Evolutionary conservation across 208 protist genomes (phyloP).

Genomic region (Tritrichomonas foetus): DNA sequence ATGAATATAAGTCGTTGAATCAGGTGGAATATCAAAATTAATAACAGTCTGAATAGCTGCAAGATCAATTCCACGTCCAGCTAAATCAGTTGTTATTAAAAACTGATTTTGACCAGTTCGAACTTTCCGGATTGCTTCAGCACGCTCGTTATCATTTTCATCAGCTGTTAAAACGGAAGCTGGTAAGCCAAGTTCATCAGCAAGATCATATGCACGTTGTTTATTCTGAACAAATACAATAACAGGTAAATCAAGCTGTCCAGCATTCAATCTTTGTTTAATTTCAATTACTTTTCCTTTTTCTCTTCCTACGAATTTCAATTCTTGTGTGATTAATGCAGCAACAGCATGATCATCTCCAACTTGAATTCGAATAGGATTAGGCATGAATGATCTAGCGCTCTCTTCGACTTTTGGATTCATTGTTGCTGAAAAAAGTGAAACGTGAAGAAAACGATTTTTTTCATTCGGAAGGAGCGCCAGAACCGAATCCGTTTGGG

Average conservation of each 20-base stretch:
- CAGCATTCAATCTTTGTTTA: not conserved
- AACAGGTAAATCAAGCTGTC: not conserved
- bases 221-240: slow-evolving; percentile 5
- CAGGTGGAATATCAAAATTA: slow-evolving; percentile 64
- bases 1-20: slow-evolving; percentile 60
- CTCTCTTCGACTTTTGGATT: slow-evolving; percentile 18
- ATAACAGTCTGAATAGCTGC: slow-evolving; percentile 60
- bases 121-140: not conserved
- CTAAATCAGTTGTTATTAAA: slow-evolving; percentile 16
- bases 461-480: not conserved
- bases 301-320: slow-evolving; percentile 6
- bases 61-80: slow-evolving; percentile 61
- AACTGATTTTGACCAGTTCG: not conserved
- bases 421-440: slow-evolving; percentile 14
- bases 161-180: not conserved
- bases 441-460: not conserved
- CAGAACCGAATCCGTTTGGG: not conserved
- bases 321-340: not conserved
- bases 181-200: not conserved
- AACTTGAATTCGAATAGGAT: slow-evolving; percentile 38
- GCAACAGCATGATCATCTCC: slow-evolving; percentile 19
- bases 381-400: slow-evolving; percentile 15
- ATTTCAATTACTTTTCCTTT: slow-evolving; percentile 30
- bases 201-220: not conserved
- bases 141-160: not conserved